phyloP scores from a whole-genome alignment of 1,139 yeast genomes.

The Casaregolazyma lundiana region DNA sequence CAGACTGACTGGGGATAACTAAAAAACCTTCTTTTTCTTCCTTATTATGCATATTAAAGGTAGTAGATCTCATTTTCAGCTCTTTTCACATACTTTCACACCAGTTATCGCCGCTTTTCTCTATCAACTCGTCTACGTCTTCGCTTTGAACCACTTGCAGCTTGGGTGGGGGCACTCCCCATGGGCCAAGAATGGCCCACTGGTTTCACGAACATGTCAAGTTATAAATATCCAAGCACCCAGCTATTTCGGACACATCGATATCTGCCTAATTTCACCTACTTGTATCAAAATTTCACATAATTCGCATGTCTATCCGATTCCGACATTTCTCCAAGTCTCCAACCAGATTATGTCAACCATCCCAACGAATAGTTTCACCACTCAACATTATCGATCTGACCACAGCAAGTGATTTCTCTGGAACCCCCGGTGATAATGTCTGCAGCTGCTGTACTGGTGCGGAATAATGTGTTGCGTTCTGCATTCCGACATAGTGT shows the following conservation, averaged over 20 bases:
- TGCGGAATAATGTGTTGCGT: slow-evolving; percentile 18
- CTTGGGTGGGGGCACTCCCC: too few relatives aligned
- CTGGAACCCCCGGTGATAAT: slow-evolving; percentile 11
- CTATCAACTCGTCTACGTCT: too few relatives aligned
- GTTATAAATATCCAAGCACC: neutral
- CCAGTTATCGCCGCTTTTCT: too few relatives aligned
- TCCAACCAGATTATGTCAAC: neutral
- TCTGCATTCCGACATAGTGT: slow-evolving; percentile 15
- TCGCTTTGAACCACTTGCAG: too few relatives aligned
- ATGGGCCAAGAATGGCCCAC: too few relatives aligned
- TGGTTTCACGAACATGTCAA: too few relatives aligned
- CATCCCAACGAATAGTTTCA: slow-evolving; percentile 8
- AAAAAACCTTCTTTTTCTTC: too few relatives aligned
- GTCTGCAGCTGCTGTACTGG: slow-evolving; percentile 22
- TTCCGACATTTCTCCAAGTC: neutral
- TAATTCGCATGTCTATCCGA: neutral
- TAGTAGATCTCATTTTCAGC: too few relatives aligned
- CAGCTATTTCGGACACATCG: neutral
- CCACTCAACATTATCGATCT: slow-evolving; percentile 6
- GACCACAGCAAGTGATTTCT: neutral
- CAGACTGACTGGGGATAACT: too few relatives aligned
- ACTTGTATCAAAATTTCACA: neutral
- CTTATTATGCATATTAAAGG: too few relatives aligned
- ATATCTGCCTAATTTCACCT: neutral
- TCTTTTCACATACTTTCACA: too few relatives aligned